phyloP scores from a whole-genome alignment of 345 rosid genomes.

The Hypericum androsaemum region DNA sequence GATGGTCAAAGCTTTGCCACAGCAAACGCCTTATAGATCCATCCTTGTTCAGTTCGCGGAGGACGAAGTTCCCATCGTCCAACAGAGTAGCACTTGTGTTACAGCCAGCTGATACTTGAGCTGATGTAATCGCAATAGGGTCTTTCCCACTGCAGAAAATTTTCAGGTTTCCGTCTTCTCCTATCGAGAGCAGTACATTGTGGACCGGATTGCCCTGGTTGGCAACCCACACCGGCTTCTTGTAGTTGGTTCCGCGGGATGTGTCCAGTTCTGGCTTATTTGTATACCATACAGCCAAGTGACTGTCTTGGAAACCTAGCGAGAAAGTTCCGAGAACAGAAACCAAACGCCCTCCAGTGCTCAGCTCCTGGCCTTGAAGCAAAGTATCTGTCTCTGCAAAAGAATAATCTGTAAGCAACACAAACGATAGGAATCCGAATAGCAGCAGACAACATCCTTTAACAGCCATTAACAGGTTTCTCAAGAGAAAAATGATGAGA shows the following conservation, averaged over 20 bases:
- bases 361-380: conserved; percentile 12
- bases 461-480: no score
- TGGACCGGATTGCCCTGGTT: conserved; percentile 3
- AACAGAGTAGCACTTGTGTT: conserved; percentile 24
- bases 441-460: no score
- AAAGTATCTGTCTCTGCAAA: not conserved
- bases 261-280: not conserved
- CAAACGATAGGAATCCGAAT: no score
- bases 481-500: no score
- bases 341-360: not conserved
- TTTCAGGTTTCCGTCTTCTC: conserved; percentile 3
- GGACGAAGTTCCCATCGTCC: conserved; percentile 32
- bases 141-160: not conserved
- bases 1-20: conserved; percentile 17
- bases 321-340: conserved; percentile 8
- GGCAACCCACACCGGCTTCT: conserved; percentile 11
- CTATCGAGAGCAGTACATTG: not conserved
- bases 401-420: no score
- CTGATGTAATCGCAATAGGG: not conserved
- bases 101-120: conserved; percentile 6
- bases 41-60: conserved; percentile 19
- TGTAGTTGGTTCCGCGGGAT: no score
- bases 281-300: conserved; percentile 6
- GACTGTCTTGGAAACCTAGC: conserved; percentile 2
- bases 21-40: conserved; percentile 13